Evolutionary conservation across 768 basidiomycete genomes (phyloP), one percentile per base, ranked within the genome.

Genomic region (Mycena metata): DNA sequence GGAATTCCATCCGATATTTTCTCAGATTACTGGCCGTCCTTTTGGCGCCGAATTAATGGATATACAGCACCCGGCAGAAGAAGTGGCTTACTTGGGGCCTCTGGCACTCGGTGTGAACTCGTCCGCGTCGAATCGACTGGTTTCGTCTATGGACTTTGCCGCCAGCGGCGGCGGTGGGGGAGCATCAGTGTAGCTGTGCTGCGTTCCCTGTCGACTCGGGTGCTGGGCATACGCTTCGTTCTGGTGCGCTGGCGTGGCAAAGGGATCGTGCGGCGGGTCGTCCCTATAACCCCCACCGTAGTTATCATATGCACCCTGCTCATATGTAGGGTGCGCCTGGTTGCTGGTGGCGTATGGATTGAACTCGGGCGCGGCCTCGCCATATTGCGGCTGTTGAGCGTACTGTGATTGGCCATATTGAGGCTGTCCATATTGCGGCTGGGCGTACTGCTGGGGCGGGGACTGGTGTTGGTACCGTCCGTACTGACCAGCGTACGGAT

Each of bases 1-100:
- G 85, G 66, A 86, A 81, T 46, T 88, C 87, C 56, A 84, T 79
- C 54, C 91, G 82, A 80, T 88, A 90, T 56, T 79, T 79, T 74
- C 81, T 83, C 67, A 90, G 67, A 58, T 83, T 84, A 36, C 77
- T 74, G n/a, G 81, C 76, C 30, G 81, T 82, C 67, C 83, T 82
- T n/a, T 57, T 19, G 56, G 46, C 23, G 54, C 55, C 26, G 61
- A 26, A 46, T 45, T 45, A 45, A 64, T 30, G 43, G 47, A 19
- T 21, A 64, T 55, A 39, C 11, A 11, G 15, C 70, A 62, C 60
- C 21, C 35, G 10, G 60, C 23, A 19, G 7, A 16, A 58, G 39
- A 16, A 58, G 39, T 51, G 33, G 55, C 76, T 64, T 41, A 73
- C 69, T 79, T 79, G 63, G 76, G 79, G 66, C 73, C 77, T 62